Conservation (phyloP, 2,329 filamentous ascomycete genomes). For the Fusarium metavorans region DNA sequence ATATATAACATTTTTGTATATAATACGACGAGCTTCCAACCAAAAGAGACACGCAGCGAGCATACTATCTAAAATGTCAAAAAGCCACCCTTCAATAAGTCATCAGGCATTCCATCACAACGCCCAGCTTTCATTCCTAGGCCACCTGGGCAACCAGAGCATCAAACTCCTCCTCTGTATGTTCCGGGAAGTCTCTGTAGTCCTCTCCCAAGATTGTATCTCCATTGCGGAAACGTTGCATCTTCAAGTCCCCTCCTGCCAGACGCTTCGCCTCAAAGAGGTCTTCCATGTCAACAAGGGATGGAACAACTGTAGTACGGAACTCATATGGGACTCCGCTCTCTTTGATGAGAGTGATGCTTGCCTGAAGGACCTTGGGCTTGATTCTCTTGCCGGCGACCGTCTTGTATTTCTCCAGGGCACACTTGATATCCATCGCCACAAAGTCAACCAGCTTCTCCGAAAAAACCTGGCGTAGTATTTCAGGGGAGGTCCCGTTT, state of each 20-base stretch:
- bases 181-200: conserved; percentile 22
- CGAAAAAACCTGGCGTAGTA: conserved; percentile 7
- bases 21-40: neutral
- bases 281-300: conserved; percentile 38
- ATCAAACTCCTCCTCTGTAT: conserved; percentile 37
- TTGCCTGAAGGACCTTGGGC: conserved; percentile 24
- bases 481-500: conserved; percentile 26
- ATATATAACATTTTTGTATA: neutral
- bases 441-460: conserved; percentile 35
- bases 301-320: conserved; percentile 37
- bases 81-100: neutral
- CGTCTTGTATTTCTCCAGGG: conserved; percentile 38
- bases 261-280: conserved; percentile 39
- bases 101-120: neutral
- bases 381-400: conserved; percentile 35
- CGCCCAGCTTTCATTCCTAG: neutral
- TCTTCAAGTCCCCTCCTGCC: conserved; percentile 36
- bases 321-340: conserved; percentile 38
- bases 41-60: neutral
- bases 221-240: conserved; percentile 37
- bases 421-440: conserved; percentile 43
- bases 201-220: conserved; percentile 11
- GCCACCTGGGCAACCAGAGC: conserved; percentile 30
- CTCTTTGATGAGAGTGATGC: conserved; percentile 35
- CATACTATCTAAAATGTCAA: neutral